Evolutionary conservation across 2,329 filamentous ascomycete genomes (phyloP).

Genomic region (Didymellaceae sp.): DNA sequence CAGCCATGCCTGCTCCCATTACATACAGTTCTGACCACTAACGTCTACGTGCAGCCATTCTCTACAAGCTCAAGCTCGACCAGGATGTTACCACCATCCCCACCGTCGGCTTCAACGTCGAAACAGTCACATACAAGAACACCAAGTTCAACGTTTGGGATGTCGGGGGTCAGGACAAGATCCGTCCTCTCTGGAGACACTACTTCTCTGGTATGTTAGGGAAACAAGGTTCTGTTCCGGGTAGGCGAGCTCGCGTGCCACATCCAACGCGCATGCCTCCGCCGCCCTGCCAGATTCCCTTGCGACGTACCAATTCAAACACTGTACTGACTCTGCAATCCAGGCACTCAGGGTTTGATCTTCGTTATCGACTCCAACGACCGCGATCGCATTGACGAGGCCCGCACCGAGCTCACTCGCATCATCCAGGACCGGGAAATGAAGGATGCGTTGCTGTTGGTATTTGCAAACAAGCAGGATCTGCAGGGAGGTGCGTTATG

Average conservation of each 20-base stretch:
- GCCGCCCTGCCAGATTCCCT: slow-evolving; percentile 10
- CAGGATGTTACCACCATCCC: slow-evolving; percentile 99
- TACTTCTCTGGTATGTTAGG: slow-evolving; percentile 83
- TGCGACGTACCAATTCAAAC: no score
- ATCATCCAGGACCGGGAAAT: slow-evolving; percentile 99
- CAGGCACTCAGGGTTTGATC: slow-evolving; percentile 95
- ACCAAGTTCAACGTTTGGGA: slow-evolving; percentile 99
- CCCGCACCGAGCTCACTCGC: slow-evolving; percentile 92
- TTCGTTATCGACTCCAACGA: slow-evolving; percentile 99
- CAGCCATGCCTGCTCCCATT: background rate
- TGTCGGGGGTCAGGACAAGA: slow-evolving; percentile 99
- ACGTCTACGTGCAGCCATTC: slow-evolving; percentile 66
- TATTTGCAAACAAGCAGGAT: slow-evolving; percentile 99
- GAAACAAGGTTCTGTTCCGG: slow-evolving; percentile 29
- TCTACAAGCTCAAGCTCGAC: slow-evolving; percentile 99
- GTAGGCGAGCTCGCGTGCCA: slow-evolving; percentile 39
- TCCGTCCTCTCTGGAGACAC: slow-evolving; percentile 98
- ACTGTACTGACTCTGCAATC: slow-evolving; percentile 15
- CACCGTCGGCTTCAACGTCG: slow-evolving; percentile 99
- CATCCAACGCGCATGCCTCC: slow-evolving; percentile 20
- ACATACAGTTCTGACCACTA: slow-evolving; percentile 15
- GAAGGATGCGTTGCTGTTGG: slow-evolving; percentile 92
- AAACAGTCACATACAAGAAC: slow-evolving; percentile 99
- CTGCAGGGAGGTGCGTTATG: slow-evolving; percentile 74
- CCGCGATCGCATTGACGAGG: slow-evolving; percentile 96